A percentile compares a stretch with the other conserved stretches of the same genome.
These are phyloP conservation scores for Cyberlindnera xishuangbannaensis DNA, from an alignment of 805 yeast genomes.

Conservation along the genomic window DNA sequence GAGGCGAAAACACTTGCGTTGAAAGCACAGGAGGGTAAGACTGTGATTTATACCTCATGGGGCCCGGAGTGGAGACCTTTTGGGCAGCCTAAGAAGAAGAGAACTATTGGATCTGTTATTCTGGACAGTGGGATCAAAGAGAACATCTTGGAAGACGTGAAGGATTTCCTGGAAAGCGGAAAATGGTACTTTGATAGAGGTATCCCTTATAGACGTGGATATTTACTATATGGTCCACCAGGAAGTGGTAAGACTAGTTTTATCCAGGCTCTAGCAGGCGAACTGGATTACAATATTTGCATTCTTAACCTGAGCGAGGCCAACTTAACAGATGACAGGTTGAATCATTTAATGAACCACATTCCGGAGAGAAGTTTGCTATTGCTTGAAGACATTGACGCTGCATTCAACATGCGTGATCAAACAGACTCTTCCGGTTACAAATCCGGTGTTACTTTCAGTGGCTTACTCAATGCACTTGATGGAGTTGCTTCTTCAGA, in stretches of 20 bases:
- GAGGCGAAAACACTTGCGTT: slow-evolving; percentile 87
- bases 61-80: slow-evolving; percentile 99
- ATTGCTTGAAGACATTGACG: slow-evolving; percentile 88
- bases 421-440: slow-evolving; percentile 75
- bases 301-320: slow-evolving; percentile 85
- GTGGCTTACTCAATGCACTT: slow-evolving; percentile 87
- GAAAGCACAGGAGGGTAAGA: slow-evolving; percentile 82
- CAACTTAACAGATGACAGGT: slow-evolving; percentile 88
- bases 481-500: slow-evolving; percentile 98
- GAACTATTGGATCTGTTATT: slow-evolving; percentile 80
- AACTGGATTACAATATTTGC: slow-evolving; percentile 91
- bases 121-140: slow-evolving; percentile 73
- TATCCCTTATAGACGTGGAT: slow-evolving; percentile 96
- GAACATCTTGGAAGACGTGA: slow-evolving; percentile 60
- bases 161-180: slow-evolving; percentile 73
- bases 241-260: slow-evolving; percentile 96
- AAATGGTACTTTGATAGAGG: slow-evolving; percentile 94
- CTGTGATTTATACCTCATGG: slow-evolving; percentile 90
- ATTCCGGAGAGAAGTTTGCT: slow-evolving; percentile 85
- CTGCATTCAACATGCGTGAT: slow-evolving; percentile 82
- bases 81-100: slow-evolving; percentile 88
- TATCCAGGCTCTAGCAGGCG: slow-evolving; percentile 95
- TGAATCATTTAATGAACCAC: slow-evolving; percentile 94
- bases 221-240: slow-evolving; percentile 92
- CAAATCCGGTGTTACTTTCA: slow-evolving; percentile 86